Percentiles rank a stretch among this genome's conserved stretches.
Conservation (phyloP, 78 protist species). For the Creolimax fragrantissima region DNA sequence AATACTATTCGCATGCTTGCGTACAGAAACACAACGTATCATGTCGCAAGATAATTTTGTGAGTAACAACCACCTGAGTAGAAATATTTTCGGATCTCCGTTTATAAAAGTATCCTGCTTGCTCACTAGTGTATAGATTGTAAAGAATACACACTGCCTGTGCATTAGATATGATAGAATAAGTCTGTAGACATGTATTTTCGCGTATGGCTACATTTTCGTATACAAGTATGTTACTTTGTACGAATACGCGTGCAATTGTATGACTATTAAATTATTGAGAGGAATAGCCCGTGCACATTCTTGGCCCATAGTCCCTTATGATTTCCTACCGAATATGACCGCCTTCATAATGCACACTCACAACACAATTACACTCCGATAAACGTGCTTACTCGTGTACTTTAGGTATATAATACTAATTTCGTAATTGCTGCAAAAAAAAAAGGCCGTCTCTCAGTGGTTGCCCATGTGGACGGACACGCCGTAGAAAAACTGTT, state of each 20-base stretch:
- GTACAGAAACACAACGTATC: too few species aligned
- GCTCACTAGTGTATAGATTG: too few species aligned
- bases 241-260: not conserved
- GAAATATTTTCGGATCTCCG: too few species aligned
- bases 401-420: not conserved
- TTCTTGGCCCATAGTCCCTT: not conserved
- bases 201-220: not conserved
- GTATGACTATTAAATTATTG: not conserved
- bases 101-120: too few species aligned
- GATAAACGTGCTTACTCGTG: not conserved
- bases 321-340: not conserved
- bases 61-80: too few species aligned
- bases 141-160: too few species aligned
- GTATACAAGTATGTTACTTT: not conserved
- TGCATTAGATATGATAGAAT: too few species aligned
- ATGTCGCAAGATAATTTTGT: too few species aligned
- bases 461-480: not conserved
- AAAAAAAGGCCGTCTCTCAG: not conserved
- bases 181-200: too few species aligned
- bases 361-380: not conserved
- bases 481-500: not conserved
- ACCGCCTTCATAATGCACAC: not conserved
- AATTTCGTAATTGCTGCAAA: not conserved
- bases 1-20: too few species aligned
- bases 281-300: too few species aligned